Evolutionary conservation across 495 filamentous ascomycete species (phyloP).

Genomic region (Aspergillus egyptiacus): DNA sequence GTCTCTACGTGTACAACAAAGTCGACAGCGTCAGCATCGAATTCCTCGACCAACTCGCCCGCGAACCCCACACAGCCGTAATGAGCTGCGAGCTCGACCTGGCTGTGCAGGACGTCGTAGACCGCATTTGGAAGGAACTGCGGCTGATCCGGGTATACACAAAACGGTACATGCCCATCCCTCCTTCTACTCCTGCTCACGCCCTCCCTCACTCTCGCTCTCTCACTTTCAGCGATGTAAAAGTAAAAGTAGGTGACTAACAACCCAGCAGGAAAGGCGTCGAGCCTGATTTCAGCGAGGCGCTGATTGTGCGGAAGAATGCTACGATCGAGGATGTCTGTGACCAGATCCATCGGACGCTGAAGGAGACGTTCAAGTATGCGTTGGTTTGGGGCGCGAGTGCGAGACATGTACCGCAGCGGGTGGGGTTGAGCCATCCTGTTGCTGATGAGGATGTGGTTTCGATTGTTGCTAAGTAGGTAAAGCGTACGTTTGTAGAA

Average conservation of each 20-base stretch:
- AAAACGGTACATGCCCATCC: no score
- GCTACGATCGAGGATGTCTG: conserved; percentile 96
- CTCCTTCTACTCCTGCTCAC: no score
- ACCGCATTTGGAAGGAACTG: conserved; percentile 92
- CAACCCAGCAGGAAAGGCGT: conserved; percentile 59
- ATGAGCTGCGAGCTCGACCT: conserved; percentile 98
- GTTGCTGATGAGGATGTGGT: conserved; percentile 97
- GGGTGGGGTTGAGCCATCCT: conserved; percentile 79
- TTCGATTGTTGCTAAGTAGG: conserved; percentile 65
- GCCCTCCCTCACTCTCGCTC: background rate
- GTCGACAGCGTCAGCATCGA: conserved; percentile 94
- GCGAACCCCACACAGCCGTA: conserved; percentile 87
- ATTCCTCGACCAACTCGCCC: conserved; percentile 84
- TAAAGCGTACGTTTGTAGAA: background rate
- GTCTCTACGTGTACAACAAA: conserved; percentile 99
- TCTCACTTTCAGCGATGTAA: background rate
- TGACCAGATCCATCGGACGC: conserved; percentile 84
- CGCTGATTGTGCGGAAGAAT: conserved; percentile 82
- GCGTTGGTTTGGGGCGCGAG: conserved; percentile 97
- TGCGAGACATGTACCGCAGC: conserved; percentile 88
- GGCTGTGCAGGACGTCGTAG: conserved; percentile 92
- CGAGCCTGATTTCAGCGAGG: conserved; percentile 87
- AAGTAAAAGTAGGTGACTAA: conserved; percentile 1
- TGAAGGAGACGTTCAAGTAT: conserved; percentile 99
- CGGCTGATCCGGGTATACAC: conserved; percentile 91